phyloP scores from a whole-genome alignment of 495 filamentous ascomycete genomes.

The Lindgomyces ingoldianus region DNA sequence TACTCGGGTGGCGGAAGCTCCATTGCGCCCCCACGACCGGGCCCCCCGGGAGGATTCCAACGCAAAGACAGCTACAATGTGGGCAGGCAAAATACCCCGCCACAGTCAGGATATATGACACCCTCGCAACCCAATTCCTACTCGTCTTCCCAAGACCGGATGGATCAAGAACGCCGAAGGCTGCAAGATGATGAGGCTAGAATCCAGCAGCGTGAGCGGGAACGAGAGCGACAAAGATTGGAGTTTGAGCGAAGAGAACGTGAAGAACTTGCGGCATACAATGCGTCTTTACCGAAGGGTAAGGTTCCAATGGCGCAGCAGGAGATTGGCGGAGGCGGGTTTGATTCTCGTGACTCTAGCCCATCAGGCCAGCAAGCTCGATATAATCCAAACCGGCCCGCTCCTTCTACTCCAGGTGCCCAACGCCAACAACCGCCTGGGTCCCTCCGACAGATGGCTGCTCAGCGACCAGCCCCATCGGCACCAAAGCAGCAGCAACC shows the following conservation, averaged over 20 bases:
- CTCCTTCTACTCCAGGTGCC: conserved; percentile 61
- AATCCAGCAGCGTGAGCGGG: conserved; percentile 54
- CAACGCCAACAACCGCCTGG: conserved; percentile 49
- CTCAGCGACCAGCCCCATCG: conserved; percentile 60
- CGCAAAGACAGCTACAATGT: conserved; percentile 52
- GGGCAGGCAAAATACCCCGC: conserved; percentile 30
- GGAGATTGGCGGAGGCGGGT: conserved; percentile 64
- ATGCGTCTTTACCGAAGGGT: conserved; percentile 78
- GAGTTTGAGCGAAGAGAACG: conserved; percentile 61
- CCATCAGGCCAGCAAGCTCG: conserved; percentile 50
- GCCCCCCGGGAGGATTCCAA: conserved; percentile 54
- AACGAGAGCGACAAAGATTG: conserved; percentile 45
- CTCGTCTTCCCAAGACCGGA: conserved; percentile 36
- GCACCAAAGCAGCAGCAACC: conserved; percentile 49
- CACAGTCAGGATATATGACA: conserved; percentile 21
- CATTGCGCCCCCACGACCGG: conserved; percentile 77
- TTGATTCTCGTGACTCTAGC: conserved; percentile 45
- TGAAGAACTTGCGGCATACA: conserved; percentile 78
- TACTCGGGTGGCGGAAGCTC: conserved; percentile 60
- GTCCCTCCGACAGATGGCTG: conserved; percentile 53
- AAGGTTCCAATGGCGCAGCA: conserved; percentile 80
- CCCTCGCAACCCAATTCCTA: conserved; percentile 20
- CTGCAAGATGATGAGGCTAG: conserved; percentile 52
- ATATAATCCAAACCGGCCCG: conserved; percentile 79
- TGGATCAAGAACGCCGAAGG: conserved; percentile 46